Conservation (phyloP, 805 yeast genomes). For the Ogataea chonburiensis region DNA sequence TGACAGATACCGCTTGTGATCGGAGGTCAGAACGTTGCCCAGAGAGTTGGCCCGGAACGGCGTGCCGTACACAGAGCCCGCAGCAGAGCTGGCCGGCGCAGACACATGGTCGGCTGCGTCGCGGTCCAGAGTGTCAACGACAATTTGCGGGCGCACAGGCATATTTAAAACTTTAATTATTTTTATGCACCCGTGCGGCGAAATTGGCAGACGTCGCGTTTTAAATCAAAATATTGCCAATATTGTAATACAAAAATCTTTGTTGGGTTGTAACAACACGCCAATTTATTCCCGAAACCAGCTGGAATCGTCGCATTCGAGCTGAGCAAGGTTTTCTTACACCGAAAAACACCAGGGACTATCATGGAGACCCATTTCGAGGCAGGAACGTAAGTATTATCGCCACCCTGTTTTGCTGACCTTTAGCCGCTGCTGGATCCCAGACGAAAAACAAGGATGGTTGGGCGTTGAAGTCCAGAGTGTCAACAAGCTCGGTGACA, state of each 20-base stretch:
- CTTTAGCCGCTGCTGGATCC: constrained; percentile 74
- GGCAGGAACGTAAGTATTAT: constrained; percentile 50
- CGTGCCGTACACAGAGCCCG: background rate
- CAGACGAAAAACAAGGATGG: constrained; percentile 74
- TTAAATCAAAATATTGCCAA: constrained; percentile 13
- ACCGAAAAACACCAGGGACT: constrained; percentile 1
- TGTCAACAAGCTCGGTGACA: constrained; percentile 41
- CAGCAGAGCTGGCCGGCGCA: too few relatives aligned
- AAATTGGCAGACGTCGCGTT: constrained; percentile 13
- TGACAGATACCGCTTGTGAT: constrained; percentile 13
- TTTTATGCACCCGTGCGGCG: background rate
- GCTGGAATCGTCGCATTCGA: background rate
- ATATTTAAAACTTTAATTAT: constrained; percentile 1
- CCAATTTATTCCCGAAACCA: constrained; percentile 1
- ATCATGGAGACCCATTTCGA: constrained; percentile 36
- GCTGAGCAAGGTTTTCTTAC: background rate
- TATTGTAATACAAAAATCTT: constrained; percentile 8
- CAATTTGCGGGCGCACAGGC: constrained; percentile 6
- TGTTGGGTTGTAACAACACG: constrained; percentile 6
- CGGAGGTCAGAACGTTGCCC: constrained; percentile 7
- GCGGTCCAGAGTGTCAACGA: too few relatives aligned
- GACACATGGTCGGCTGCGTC: too few relatives aligned
- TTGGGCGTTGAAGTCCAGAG: constrained; percentile 61
- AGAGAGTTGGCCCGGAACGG: constrained; percentile 11
- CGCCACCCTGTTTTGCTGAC: constrained; percentile 1